phyloP scores from a whole-genome alignment of 148 eudicot species.

The Chenopodium formosanum region DNA sequence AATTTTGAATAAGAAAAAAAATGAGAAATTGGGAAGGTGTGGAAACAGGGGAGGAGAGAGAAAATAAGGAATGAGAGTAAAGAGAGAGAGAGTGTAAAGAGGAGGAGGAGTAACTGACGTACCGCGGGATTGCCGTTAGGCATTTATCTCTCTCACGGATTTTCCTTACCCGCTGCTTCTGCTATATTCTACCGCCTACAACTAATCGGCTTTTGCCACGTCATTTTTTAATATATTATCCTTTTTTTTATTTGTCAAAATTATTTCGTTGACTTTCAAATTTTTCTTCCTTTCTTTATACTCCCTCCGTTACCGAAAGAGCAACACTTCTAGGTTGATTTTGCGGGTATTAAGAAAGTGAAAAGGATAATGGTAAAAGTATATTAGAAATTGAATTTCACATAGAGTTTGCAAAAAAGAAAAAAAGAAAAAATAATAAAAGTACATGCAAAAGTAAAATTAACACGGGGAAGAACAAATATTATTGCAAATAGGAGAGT shows the following conservation, averaged over 20 bases:
- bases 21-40: slow-evolving; percentile 13
- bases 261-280: neutral
- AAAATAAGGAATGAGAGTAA: neutral
- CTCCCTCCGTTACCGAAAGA: too few relatives aligned
- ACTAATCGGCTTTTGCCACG: slow-evolving; percentile 5
- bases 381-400: too few relatives aligned
- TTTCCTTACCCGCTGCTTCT: neutral
- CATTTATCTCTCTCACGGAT: slow-evolving; percentile 49
- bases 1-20: neutral
- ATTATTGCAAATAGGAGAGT: too few relatives aligned
- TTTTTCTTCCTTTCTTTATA: too few relatives aligned
- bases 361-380: too few relatives aligned
- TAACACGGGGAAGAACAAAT: too few relatives aligned
- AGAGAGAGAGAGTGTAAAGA: slow-evolving; percentile 1
- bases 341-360: too few relatives aligned
- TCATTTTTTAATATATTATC: neutral
- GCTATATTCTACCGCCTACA: neutral
- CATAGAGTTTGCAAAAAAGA: too few relatives aligned
- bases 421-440: too few relatives aligned
- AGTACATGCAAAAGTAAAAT: too few relatives aligned
- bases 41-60: slow-evolving; percentile 15
- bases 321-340: too few relatives aligned
- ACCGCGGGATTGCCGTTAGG: slow-evolving; percentile 37
- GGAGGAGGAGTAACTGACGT: slow-evolving; percentile 28
- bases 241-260: neutral